Evolutionary conservation across 1,284 basidiomycete species (phyloP).

Genomic region (Pyrrhoderma lamaoense): DNA sequence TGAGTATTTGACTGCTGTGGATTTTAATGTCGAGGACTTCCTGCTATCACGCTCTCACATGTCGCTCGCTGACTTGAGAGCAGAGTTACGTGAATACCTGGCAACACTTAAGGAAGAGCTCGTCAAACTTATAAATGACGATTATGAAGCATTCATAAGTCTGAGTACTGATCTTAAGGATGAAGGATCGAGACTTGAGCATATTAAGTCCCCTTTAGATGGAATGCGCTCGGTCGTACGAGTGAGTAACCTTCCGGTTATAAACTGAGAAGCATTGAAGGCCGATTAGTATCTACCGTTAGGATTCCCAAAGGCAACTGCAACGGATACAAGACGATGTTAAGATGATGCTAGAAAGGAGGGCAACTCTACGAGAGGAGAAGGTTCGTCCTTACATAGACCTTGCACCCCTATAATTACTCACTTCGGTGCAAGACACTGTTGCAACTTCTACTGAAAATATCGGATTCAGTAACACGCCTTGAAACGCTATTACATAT

Average conservation of each 20-base stretch:
- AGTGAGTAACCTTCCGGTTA: conserved; percentile 37
- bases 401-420: background rate
- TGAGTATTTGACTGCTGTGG: conserved; percentile 55
- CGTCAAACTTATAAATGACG: conserved; percentile 92
- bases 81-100: conserved; percentile 83
- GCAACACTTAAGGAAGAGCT: conserved; percentile 83
- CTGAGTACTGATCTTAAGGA: conserved; percentile 84
- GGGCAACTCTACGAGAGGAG: conserved; percentile 72
- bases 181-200: conserved; percentile 67
- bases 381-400: conserved; percentile 45
- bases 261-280: background rate
- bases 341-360: conserved; percentile 66
- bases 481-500: conserved; percentile 78
- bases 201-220: conserved; percentile 58
- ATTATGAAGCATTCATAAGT: conserved; percentile 96
- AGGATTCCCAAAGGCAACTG: conserved; percentile 62
- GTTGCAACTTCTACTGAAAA: conserved; percentile 77
- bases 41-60: conserved; percentile 82
- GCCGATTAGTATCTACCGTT: background rate
- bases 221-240: conserved; percentile 60
- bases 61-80: conserved; percentile 79
- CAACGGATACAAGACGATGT: conserved; percentile 65
- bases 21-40: conserved; percentile 83
- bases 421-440: conserved; percentile 45
- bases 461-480: conserved; percentile 80